Evolutionary conservation across 2,329 filamentous ascomycete genomes (phyloP).

Genomic region (Monilinia fructigena): DNA sequence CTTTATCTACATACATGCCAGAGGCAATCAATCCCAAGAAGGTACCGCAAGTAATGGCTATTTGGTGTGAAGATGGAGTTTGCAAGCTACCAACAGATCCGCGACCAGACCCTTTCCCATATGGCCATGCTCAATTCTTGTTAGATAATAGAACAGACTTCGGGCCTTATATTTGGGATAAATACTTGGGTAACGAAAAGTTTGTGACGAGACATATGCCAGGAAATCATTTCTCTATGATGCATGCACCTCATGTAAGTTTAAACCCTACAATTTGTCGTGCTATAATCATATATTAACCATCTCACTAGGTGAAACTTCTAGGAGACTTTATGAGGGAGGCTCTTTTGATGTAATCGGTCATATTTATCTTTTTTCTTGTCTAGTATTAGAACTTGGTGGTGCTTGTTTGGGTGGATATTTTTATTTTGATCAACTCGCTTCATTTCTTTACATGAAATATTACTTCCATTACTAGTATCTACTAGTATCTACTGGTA

Average conservation of each 20-base stretch:
- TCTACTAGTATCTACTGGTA: not conserved
- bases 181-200: constrained; percentile 19
- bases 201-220: constrained; percentile 47
- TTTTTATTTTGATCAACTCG: not conserved
- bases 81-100: constrained; percentile 45
- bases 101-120: constrained; percentile 20
- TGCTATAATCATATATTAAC: not conserved
- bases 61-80: constrained; percentile 23
- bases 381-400: constrained; percentile 10
- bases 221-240: constrained; percentile 35
- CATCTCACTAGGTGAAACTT: constrained; percentile 9
- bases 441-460: not conserved
- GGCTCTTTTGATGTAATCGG: constrained; percentile 17
- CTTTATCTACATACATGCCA: constrained; percentile 20
- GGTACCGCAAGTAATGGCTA: constrained; percentile 19
- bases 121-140: constrained; percentile 21
- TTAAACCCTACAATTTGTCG: not conserved
- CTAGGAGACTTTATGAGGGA: constrained; percentile 22
- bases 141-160: constrained; percentile 23
- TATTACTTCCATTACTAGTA: not conserved
- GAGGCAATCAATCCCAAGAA: constrained; percentile 18
- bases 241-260: constrained; percentile 41
- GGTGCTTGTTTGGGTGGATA: constrained; percentile 1
- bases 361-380: not conserved
- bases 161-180: constrained; percentile 22